These are phyloP conservation scores for Candida gorgasii DNA, from an alignment of 805 yeast species.

Conservation along the genomic window DNA sequence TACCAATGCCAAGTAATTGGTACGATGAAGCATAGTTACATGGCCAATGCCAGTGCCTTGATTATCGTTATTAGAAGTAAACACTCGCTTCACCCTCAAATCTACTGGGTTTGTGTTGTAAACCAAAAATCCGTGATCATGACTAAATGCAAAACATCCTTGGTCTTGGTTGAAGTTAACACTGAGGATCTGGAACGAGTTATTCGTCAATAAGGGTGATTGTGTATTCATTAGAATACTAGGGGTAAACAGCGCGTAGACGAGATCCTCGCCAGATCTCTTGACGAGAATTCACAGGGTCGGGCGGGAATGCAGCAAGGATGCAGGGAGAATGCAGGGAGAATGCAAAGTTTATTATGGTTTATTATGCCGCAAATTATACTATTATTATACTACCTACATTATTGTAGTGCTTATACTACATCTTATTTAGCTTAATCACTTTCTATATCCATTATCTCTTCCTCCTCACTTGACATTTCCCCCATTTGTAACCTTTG, in stretches of 20 bases:
- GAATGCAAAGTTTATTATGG: no score
- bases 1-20: conserved; percentile 85
- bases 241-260: neutral
- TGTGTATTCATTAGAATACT: conserved; percentile 22
- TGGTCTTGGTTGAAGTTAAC: conserved; percentile 86
- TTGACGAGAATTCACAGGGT: no score
- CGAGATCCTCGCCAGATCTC: no score
- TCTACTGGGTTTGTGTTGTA: conserved; percentile 88
- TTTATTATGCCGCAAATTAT: no score
- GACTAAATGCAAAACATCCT: conserved; percentile 84
- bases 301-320: no score
- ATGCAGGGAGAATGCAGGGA: no score
- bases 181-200: conserved; percentile 36
- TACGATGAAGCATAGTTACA: conserved; percentile 81
- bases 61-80: conserved; percentile 19
- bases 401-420: neutral
- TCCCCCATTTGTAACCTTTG: conserved; percentile 46
- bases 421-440: conserved; percentile 29
- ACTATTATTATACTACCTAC: neutral
- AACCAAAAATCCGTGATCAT: conserved; percentile 78
- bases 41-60: conserved; percentile 65
- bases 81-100: conserved; percentile 61
- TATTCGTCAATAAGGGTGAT: conserved; percentile 16
- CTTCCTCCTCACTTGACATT: conserved; percentile 48
- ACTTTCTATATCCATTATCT: conserved; percentile 60